Evolutionary conservation across 2,329 filamentous ascomycete genomes (phyloP).

Genomic region (Fusarium multiceps): DNA sequence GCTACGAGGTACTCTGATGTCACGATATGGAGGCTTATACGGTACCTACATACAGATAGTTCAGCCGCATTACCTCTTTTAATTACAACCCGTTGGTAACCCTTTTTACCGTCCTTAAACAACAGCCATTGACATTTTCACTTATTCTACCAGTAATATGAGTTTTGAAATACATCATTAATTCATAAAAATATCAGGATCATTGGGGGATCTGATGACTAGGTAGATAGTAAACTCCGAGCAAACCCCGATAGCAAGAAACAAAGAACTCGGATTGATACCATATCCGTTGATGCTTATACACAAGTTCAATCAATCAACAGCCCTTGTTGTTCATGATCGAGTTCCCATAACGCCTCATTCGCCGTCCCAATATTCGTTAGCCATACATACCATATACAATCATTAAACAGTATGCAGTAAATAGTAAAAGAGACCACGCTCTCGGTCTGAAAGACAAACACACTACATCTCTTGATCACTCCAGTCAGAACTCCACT

Average conservation of each 20-base stretch:
- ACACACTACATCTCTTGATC: conserved; percentile 5
- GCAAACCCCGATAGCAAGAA: not conserved
- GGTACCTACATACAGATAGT: no score
- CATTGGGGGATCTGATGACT: not conserved
- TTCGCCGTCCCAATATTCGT: conserved; percentile 26
- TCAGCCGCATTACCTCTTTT: not conserved
- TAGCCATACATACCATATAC: conserved; percentile 27
- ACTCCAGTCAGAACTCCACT: conserved; percentile 22
- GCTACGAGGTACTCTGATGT: not conserved
- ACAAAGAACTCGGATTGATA: not conserved
- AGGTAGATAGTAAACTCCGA: not conserved
- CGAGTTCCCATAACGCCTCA: conserved; percentile 24
- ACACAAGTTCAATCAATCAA: conserved; percentile 16
- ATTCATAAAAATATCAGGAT: not conserved
- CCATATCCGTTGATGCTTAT: not conserved
- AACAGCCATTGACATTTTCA: not conserved
- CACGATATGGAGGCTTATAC: not conserved
- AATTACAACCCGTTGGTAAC: not conserved
- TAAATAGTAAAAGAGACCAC: not conserved
- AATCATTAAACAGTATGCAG: conserved; percentile 6
- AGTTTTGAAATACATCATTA: not conserved
- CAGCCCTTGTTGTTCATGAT: conserved; percentile 4
- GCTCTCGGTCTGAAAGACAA: not conserved
- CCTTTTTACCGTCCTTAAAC: not conserved
- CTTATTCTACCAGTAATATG: not conserved